phyloP scores from a whole-genome alignment of 345 rosid genomes.

The Combretum micranthum region DNA sequence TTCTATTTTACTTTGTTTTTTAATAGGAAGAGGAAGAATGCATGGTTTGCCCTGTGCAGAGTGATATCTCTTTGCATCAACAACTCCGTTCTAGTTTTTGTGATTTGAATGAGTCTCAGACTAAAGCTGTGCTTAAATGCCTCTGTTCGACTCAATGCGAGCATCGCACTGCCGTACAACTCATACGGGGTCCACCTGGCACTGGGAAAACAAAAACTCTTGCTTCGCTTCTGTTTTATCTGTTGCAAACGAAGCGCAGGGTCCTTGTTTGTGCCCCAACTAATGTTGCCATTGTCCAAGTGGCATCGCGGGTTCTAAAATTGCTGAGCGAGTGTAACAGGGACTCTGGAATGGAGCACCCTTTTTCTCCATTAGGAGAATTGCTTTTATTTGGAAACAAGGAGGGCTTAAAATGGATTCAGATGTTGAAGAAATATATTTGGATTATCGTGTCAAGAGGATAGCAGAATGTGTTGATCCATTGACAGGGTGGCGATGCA shows the following conservation, averaged over 20 bases:
- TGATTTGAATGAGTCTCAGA: constrained; percentile 19
- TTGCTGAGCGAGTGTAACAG: constrained; percentile 6
- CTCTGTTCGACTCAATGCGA: constrained; percentile 2
- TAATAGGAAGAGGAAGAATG: constrained; percentile 8
- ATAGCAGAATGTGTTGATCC: constrained; percentile 21
- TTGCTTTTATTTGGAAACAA: constrained; percentile 8
- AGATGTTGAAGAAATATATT: constrained; percentile 24
- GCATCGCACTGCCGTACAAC: constrained; percentile 8
- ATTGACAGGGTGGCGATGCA: constrained; percentile 19
- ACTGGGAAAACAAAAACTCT: constrained; percentile 22
- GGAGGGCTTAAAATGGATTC: constrained; percentile 25
- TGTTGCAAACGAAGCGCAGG: constrained; percentile 17
- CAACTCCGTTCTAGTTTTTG: neutral
- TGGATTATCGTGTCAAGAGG: constrained; percentile 33
- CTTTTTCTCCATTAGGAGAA: no score
- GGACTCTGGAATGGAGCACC: no score
- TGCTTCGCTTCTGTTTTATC: constrained; percentile 4
- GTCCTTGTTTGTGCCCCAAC: constrained; percentile 22
- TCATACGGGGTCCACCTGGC: constrained; percentile 26
- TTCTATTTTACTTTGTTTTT: neutral
- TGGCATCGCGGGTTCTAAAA: constrained; percentile 19
- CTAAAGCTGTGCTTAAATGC: constrained; percentile 8
- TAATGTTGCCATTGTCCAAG: constrained; percentile 14
- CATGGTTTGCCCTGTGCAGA: neutral
- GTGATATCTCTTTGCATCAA: neutral